phyloP scores from a whole-genome alignment of 345 rosid genomes.

The Eucalyptus fibrosa region DNA sequence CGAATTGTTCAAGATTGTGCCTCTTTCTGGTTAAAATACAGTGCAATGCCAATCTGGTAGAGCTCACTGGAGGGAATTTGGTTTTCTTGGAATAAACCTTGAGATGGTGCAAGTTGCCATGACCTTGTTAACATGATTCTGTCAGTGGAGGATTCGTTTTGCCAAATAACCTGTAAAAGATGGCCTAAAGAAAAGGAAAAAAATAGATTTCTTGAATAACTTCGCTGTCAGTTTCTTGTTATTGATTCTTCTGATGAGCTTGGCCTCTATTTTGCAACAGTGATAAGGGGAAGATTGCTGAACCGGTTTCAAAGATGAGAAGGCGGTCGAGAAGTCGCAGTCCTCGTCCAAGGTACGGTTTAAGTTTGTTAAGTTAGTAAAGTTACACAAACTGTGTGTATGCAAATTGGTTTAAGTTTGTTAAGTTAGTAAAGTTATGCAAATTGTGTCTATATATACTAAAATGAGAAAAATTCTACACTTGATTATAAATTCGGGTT shows the following conservation, averaged over 20 bases:
- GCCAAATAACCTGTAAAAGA: not conserved
- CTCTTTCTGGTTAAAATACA: not conserved
- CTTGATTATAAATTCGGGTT: not conserved
- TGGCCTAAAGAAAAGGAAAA: not conserved
- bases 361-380: not conserved
- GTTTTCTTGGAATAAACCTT: not conserved
- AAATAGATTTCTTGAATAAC: not conserved
- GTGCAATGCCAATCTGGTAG: not conserved
- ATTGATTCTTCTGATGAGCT: not conserved
- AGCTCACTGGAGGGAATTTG: not conserved
- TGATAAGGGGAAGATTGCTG: slow-evolving; percentile 36
- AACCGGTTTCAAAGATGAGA: slow-evolving; percentile 25
- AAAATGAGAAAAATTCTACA: not conserved
- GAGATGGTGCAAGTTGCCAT: not conserved
- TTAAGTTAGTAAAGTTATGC: not conserved
- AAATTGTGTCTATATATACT: not conserved
- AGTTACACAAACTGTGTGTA: not conserved
- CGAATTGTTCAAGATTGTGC: not conserved
- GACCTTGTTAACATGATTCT: not conserved
- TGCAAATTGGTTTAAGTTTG: not conserved
- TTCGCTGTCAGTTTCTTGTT: not conserved
- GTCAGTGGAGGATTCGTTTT: not conserved
- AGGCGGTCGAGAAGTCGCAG: slow-evolving; percentile 37
- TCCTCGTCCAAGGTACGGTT: slow-evolving; percentile 26
- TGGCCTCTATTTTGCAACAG: not conserved